phyloP scores from a whole-genome alignment of 305 asterid genomes.

The Rubia peregrina region DNA sequence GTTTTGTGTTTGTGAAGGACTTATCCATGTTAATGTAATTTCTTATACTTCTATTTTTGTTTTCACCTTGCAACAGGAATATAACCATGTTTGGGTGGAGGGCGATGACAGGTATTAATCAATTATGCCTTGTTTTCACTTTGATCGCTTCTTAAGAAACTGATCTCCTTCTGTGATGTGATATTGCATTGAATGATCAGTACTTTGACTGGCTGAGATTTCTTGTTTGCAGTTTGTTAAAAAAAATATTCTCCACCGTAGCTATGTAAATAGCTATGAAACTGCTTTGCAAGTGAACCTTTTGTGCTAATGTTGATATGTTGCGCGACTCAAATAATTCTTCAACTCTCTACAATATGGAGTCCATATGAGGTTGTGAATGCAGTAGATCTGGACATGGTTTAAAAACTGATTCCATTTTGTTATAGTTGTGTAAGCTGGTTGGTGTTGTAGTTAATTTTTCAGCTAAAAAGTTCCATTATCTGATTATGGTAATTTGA shows the following conservation, averaged over 20 bases:
- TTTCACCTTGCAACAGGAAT: conserved; percentile 44
- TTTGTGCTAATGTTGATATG: neutral
- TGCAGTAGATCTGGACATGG: neutral
- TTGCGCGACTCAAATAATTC: neutral
- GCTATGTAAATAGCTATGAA: neutral
- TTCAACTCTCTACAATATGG: neutral
- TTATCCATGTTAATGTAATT: neutral
- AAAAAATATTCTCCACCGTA: neutral
- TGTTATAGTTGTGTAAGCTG: neutral
- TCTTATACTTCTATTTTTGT: conserved; percentile 12
- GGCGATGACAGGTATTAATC: conserved; percentile 64
- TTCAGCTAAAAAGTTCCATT: neutral
- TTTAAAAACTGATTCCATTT: neutral
- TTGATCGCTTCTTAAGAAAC: neutral
- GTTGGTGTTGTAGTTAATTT: conserved; percentile 1
- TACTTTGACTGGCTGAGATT: neutral
- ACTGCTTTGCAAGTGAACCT: neutral
- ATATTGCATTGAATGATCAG: neutral
- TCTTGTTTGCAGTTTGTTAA: neutral
- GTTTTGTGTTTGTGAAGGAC: neutral
- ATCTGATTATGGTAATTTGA: neutral
- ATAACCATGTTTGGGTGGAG: conserved; percentile 91
- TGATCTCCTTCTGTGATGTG: neutral
- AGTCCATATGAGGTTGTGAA: neutral
- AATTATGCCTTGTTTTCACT: neutral